Percentiles rank a stretch among this genome's conserved stretches.
phyloP scores from a whole-genome alignment of 164 flowering plant genomes.

The Saururus chinensis region DNA sequence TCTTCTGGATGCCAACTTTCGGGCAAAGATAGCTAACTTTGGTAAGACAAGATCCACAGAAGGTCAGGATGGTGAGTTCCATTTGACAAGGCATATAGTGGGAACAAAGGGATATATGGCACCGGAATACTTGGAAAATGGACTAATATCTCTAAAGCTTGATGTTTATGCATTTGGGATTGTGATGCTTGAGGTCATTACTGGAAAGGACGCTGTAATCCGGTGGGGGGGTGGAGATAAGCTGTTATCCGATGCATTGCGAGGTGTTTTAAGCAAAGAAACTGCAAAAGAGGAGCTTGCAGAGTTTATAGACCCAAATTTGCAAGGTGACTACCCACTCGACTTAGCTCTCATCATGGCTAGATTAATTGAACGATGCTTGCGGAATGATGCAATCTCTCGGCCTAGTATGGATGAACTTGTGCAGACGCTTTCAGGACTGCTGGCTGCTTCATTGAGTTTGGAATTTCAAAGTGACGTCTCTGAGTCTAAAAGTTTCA shows the following conservation, averaged over 20 bases:
- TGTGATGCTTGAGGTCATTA: constrained; percentile 51
- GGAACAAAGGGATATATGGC: constrained; percentile 77
- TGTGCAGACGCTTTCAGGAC: constrained; percentile 25
- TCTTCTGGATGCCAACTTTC: constrained; percentile 46
- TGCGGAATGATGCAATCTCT: constrained; percentile 28
- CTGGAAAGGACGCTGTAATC: constrained; percentile 49
- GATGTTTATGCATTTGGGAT: constrained; percentile 83
- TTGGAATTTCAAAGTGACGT: constrained; percentile 24
- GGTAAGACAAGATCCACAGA: constrained; percentile 38
- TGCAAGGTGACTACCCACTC: constrained; percentile 33
- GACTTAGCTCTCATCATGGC: constrained; percentile 35
- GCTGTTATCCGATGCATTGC: constrained; percentile 19
- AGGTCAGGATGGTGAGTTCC: constrained; percentile 29
- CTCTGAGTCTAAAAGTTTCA: constrained; percentile 6
- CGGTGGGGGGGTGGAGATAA: constrained; percentile 16
- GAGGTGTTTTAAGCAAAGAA: constrained; percentile 13
- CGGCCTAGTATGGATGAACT: constrained; percentile 50
- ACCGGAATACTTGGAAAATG: constrained; percentile 76
- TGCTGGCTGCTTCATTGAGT: constrained; percentile 21
- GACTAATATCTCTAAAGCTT: constrained; percentile 57
- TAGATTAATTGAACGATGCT: constrained; percentile 32
- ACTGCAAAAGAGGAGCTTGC: constrained; percentile 23
- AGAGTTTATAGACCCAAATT: constrained; percentile 42
- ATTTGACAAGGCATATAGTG: constrained; percentile 43
- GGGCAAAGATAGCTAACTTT: constrained; percentile 70